A percentile compares a stretch with the other conserved stretches of the same genome.
These are phyloP conservation scores for Jatropha curcas DNA, from an alignment of 345 rosid species.

Conservation along the genomic window DNA sequence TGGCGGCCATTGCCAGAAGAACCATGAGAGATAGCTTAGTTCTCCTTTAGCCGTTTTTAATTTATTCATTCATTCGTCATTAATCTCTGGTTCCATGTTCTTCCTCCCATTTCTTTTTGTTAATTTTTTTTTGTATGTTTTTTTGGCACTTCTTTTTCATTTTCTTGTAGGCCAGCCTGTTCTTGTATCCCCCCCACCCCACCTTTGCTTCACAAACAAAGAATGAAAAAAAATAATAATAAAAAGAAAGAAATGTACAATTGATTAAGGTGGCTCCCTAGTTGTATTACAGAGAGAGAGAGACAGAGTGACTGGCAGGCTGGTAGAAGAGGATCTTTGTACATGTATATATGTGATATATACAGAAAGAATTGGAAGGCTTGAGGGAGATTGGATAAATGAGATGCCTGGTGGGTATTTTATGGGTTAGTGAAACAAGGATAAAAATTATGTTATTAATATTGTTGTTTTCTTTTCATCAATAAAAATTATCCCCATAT, in stretches of 20 bases:
- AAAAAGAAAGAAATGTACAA: slow-evolving; percentile 37
- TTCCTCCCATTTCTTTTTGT: slow-evolving; percentile 22
- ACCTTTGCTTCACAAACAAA: slow-evolving; percentile 18
- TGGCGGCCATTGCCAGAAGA: slow-evolving; percentile 41
- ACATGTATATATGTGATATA: slow-evolving; percentile 57
- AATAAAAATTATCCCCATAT: slow-evolving; percentile 46
- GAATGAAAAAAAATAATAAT: background rate
- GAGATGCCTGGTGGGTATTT: slow-evolving; percentile 44
- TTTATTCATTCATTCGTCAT: slow-evolving; percentile 69
- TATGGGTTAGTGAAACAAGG: slow-evolving; percentile 49
- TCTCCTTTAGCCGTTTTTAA: slow-evolving; percentile 42
- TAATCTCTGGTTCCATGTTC: slow-evolving; percentile 47
- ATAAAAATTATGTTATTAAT: slow-evolving; percentile 40
- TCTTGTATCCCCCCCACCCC: slow-evolving; percentile 43
- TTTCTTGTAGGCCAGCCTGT: slow-evolving; percentile 48
- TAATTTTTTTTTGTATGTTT: slow-evolving; percentile 1
- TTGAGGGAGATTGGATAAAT: slow-evolving; percentile 42
- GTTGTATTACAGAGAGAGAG: slow-evolving; percentile 30
- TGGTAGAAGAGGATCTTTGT: slow-evolving; percentile 44
- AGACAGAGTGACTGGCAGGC: slow-evolving; percentile 33
- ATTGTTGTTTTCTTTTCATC: slow-evolving; percentile 46
- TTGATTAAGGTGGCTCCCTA: slow-evolving; percentile 31
- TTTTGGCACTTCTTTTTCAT: slow-evolving; percentile 20
- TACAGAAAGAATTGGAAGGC: slow-evolving; percentile 48
- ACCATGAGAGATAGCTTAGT: slow-evolving; percentile 55